Conservation (phyloP, 768 basidiomycete genomes). For the Tylopilus sp. region DNA sequence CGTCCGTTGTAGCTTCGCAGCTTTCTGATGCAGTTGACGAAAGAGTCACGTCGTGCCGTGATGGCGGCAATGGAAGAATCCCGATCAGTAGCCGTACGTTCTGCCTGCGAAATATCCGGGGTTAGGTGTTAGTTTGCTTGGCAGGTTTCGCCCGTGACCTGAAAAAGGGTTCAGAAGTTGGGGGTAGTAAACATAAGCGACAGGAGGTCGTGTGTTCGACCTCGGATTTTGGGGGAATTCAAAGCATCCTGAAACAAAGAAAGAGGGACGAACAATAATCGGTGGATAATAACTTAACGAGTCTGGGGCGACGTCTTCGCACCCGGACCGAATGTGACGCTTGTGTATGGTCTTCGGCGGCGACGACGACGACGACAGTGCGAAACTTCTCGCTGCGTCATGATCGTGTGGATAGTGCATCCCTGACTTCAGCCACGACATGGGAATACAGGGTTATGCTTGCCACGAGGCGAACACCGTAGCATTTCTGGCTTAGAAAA, state of each 20-base stretch:
- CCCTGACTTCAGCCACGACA: too few species aligned
- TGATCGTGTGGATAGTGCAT: too few species aligned
- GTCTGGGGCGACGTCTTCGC: too few species aligned
- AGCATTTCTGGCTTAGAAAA: too few species aligned
- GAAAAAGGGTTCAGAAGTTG: background rate
- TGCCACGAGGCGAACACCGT: too few species aligned
- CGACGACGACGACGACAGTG: too few species aligned
- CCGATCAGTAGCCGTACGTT: conserved; percentile 3
- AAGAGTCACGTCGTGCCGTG: conserved; percentile 5
- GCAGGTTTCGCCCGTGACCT: background rate
- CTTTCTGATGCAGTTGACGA: conserved; percentile 14
- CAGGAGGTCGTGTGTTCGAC: background rate
- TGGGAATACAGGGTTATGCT: too few species aligned
- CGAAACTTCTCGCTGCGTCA: too few species aligned
- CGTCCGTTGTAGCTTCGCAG: conserved; percentile 12
- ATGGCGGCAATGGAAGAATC: background rate
- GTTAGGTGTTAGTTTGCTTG: background rate
- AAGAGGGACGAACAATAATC: background rate
- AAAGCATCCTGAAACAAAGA: background rate
- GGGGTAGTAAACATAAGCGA: background rate
- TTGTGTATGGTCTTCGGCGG: too few species aligned
- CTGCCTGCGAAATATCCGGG: background rate
- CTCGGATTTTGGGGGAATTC: background rate
- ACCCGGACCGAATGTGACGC: too few species aligned
- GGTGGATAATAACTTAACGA: too few species aligned